A percentile compares a stretch with the other conserved stretches of the same genome.
phyloP scores from a whole-genome alignment of 2,329 filamentous ascomycete genomes.

The Stagonosporopsis tanaceti region DNA sequence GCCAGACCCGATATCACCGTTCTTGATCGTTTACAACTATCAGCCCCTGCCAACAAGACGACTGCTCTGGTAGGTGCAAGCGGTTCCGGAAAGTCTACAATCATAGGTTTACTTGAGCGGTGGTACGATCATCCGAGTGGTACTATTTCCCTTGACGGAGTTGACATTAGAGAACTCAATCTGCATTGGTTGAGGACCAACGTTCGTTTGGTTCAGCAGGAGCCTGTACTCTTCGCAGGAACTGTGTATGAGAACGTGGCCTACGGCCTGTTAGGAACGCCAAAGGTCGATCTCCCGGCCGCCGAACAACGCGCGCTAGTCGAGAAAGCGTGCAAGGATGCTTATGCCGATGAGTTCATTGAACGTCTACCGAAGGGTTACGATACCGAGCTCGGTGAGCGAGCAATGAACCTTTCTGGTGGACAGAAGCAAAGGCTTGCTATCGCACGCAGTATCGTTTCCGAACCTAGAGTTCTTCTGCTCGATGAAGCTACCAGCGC shows the following conservation, averaged over 20 bases:
- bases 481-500: slow-evolving; percentile 88
- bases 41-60: slow-evolving; percentile 85
- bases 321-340: slow-evolving; percentile 81
- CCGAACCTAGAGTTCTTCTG: slow-evolving; percentile 85
- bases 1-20: slow-evolving; percentile 88
- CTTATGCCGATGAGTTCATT: slow-evolving; percentile 96
- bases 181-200: slow-evolving; percentile 90
- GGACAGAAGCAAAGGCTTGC: slow-evolving; percentile 97
- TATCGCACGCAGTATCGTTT: slow-evolving; percentile 88
- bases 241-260: slow-evolving; percentile 89
- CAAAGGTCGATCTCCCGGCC: slow-evolving; percentile 59
- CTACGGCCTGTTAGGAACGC: slow-evolving; percentile 76
- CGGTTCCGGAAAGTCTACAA: slow-evolving; percentile 92
- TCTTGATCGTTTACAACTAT: slow-evolving; percentile 80
- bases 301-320: slow-evolving; percentile 75
- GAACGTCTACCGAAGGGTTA: slow-evolving; percentile 72
- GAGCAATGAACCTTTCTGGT: slow-evolving; percentile 88
- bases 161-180: slow-evolving; percentile 80
- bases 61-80: slow-evolving; percentile 94
- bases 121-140: slow-evolving; percentile 49
- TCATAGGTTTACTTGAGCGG: slow-evolving; percentile 80
- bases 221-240: slow-evolving; percentile 86
- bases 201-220: slow-evolving; percentile 88
- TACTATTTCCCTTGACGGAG: slow-evolving; percentile 41
- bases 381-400: slow-evolving; percentile 89